A percentile compares a stretch with the other conserved stretches of the same genome.
Evolutionary conservation across 1,284 basidiomycete genomes (phyloP).

Genomic region (Cryptococcus sp.): DNA sequence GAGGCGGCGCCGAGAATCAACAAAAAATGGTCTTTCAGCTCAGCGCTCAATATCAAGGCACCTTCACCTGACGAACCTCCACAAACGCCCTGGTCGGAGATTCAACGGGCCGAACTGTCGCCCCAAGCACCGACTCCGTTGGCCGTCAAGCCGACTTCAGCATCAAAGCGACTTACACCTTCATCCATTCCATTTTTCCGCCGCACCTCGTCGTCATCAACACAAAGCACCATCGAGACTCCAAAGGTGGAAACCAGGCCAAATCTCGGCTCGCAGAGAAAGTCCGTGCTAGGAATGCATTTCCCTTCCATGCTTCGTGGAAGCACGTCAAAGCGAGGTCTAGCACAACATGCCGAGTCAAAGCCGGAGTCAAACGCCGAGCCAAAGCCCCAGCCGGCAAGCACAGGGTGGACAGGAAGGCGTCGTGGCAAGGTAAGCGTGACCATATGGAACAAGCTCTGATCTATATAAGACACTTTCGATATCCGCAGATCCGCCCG

Average conservation of each 20-base stretch:
- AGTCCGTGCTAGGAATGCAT: slow-evolving; percentile 60
- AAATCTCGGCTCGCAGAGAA: slow-evolving; percentile 23
- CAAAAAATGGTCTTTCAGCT: slow-evolving; percentile 96
- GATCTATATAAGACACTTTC: slow-evolving; percentile 69
- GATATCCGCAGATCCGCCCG: slow-evolving; percentile 63
- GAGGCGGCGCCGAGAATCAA: slow-evolving; percentile 53
- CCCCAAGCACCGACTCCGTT: slow-evolving; percentile 28
- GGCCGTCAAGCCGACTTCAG: slow-evolving; percentile 30
- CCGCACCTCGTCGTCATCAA: slow-evolving; percentile 84
- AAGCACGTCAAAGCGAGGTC: slow-evolving; percentile 75
- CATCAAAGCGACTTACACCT: slow-evolving; percentile 71
- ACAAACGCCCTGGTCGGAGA: slow-evolving; percentile 39
- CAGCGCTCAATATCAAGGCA: slow-evolving; percentile 75
- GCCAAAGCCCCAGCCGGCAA: slow-evolving; percentile 14
- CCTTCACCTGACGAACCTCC: slow-evolving; percentile 21
- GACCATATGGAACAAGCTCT: slow-evolving; percentile 11
- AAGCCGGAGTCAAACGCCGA: slow-evolving; percentile 15
- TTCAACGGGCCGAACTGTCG: slow-evolving; percentile 23
- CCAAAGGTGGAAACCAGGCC: too few species aligned
- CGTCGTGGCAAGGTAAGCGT: slow-evolving; percentile 83
- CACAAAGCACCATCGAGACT: slow-evolving; percentile 56
- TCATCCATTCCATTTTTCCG: slow-evolving; percentile 96
- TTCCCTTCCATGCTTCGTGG: slow-evolving; percentile 77
- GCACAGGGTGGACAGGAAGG: slow-evolving; percentile 78
- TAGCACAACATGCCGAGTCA: slow-evolving; percentile 32